Evolutionary conservation across 495 filamentous ascomycete genomes (phyloP).

Genomic region (Annulohypoxylon bovei): DNA sequence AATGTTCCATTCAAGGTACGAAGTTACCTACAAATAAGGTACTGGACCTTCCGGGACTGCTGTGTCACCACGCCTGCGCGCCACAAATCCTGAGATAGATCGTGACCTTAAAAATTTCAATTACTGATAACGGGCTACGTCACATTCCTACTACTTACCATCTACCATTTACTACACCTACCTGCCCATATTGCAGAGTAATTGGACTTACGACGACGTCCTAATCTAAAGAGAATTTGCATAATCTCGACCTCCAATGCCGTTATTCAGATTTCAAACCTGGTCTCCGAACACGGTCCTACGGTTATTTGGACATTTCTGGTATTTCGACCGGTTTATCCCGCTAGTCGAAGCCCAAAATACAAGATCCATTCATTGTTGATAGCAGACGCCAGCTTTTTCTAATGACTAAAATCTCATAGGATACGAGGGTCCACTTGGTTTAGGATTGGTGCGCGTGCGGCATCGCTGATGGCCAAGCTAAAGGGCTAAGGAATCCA

Average conservation of each 20-base stretch:
- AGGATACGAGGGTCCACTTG: slow-evolving; percentile 33
- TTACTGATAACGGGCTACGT: slow-evolving; percentile 30
- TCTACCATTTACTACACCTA: neutral
- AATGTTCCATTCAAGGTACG: slow-evolving; percentile 33
- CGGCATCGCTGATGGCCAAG: slow-evolving; percentile 25
- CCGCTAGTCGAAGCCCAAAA: slow-evolving; percentile 27
- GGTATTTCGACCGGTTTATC: slow-evolving; percentile 29
- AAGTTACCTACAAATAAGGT: slow-evolving; percentile 33
- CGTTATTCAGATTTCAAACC: slow-evolving; percentile 27
- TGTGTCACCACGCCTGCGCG: slow-evolving; percentile 22
- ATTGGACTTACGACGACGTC: slow-evolving; percentile 6
- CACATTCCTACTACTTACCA: slow-evolving; percentile 33
- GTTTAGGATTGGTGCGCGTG: slow-evolving; percentile 30
- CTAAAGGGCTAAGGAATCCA: slow-evolving; percentile 2
- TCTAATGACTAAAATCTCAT: slow-evolving; percentile 38
- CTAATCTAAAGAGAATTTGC: slow-evolving; percentile 24
- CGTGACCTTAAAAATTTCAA: slow-evolving; percentile 43
- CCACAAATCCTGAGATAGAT: slow-evolving; percentile 35
- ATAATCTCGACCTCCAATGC: slow-evolving; percentile 30
- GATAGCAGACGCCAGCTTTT: slow-evolving; percentile 24
- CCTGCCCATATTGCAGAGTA: slow-evolving; percentile 5
- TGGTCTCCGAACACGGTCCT: slow-evolving; percentile 34
- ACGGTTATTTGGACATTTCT: slow-evolving; percentile 26
- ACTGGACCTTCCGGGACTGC: slow-evolving; percentile 24
- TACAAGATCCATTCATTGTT: slow-evolving; percentile 1